A percentile compares a stretch with the other conserved stretches of the same genome.
Conservation (phyloP, 2,329 filamentous ascomycete genomes). For the Bipolaris zeicola region DNA sequence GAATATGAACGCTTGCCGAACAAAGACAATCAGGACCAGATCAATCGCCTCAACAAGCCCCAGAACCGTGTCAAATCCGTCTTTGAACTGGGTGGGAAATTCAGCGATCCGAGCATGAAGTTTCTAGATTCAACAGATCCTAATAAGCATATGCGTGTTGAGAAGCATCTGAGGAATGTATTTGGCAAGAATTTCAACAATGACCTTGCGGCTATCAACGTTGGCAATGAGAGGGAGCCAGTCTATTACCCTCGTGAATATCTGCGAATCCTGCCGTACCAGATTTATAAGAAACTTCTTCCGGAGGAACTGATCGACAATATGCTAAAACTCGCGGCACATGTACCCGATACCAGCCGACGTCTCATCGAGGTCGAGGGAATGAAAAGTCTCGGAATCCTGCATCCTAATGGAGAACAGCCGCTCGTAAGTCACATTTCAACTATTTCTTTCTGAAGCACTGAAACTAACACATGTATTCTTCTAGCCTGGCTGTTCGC, state of each 20-base stretch:
- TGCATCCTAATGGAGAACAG: not conserved
- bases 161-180: not conserved
- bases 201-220: slow-evolving; percentile 8
- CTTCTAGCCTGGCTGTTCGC: not conserved
- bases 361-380: slow-evolving; percentile 27
- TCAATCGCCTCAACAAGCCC: not conserved
- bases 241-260: slow-evolving; percentile 15
- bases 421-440: not conserved
- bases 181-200: slow-evolving; percentile 4
- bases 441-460: not conserved
- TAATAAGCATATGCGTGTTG: not conserved
- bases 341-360: slow-evolving; percentile 10
- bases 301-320: slow-evolving; percentile 16
- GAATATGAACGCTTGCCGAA: not conserved
- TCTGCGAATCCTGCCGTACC: slow-evolving; percentile 25
- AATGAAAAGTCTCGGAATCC: slow-evolving; percentile 18
- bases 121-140: not conserved
- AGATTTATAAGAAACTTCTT: slow-evolving; percentile 22
- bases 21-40: not conserved
- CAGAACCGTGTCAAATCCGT: not conserved
- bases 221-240: slow-evolving; percentile 11
- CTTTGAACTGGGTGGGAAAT: not conserved
- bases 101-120: not conserved
- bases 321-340: slow-evolving; percentile 25
- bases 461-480: not conserved